phyloP scores from a whole-genome alignment of 805 yeast genomes.

The Candida ponderosae region DNA sequence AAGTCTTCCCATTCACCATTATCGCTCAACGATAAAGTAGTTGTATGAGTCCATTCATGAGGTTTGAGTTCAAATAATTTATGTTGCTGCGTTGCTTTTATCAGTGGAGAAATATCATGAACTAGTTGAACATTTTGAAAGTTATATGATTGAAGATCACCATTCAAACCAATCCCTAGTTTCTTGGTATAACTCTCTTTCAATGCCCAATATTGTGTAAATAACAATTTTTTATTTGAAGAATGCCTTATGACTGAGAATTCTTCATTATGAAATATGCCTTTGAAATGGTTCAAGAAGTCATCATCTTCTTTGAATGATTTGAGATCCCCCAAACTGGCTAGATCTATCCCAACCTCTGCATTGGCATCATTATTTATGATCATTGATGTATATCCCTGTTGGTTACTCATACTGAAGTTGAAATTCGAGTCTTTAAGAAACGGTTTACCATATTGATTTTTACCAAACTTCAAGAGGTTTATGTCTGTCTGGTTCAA shows the following conservation, averaged over 20 bases:
- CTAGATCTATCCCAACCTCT: constrained; percentile 41
- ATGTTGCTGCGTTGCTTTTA: no score
- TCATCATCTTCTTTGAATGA: constrained; percentile 16
- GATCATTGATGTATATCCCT: constrained; percentile 38
- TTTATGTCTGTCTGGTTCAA: constrained; percentile 10
- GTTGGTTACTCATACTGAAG: constrained; percentile 58
- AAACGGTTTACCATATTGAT: constrained; percentile 51
- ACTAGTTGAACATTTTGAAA: constrained; percentile 13
- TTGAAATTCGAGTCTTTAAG: constrained; percentile 23
- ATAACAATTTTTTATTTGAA: constrained; percentile 20
- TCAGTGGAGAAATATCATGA: not conserved
- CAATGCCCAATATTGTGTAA: constrained; percentile 68
- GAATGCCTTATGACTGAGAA: constrained; percentile 6
- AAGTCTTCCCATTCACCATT: not conserved
- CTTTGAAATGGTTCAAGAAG: constrained; percentile 30
- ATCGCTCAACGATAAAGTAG: not conserved
- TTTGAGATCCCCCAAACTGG: constrained; percentile 22
- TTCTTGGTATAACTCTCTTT: constrained; percentile 72
- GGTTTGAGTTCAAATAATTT: not conserved
- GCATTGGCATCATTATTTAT: constrained; percentile 13
- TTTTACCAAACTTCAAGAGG: constrained; percentile 21
- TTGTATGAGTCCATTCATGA: not conserved
- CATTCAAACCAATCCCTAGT: constrained; percentile 51
- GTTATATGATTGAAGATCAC: constrained; percentile 22
- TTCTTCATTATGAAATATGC: constrained; percentile 35